phyloP scores from a whole-genome alignment of 805 yeast species.

The Yarrowia divulgata region DNA sequence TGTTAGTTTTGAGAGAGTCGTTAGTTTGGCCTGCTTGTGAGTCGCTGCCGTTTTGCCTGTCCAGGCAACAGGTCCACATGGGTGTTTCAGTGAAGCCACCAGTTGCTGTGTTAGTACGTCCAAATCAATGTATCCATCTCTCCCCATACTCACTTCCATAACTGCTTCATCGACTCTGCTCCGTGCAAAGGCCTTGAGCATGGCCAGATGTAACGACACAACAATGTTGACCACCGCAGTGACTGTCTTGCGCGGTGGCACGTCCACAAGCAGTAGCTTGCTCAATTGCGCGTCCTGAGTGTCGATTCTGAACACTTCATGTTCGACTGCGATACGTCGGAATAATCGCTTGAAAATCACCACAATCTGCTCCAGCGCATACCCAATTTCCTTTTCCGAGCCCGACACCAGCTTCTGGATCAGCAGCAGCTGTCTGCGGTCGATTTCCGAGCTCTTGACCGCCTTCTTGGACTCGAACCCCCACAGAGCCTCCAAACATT shows the following conservation, averaged over 20 bases:
- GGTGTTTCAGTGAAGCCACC: slow-evolving; percentile 28
- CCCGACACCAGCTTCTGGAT: slow-evolving; percentile 25
- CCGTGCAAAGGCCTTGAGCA: slow-evolving; percentile 25
- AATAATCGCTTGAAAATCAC: slow-evolving; percentile 28
- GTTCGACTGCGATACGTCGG: slow-evolving; percentile 17
- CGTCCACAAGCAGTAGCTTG: slow-evolving; percentile 23
- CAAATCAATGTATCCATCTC: background rate
- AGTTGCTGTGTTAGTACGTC: slow-evolving; percentile 25
- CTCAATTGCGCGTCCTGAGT: slow-evolving; percentile 4
- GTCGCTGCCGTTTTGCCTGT: slow-evolving; percentile 4
- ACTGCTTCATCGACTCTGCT: background rate
- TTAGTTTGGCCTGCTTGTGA: slow-evolving; percentile 29
- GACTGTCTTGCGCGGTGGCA: slow-evolving; percentile 18
- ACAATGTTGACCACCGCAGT: slow-evolving; percentile 28
- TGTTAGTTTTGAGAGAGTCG: slow-evolving; percentile 24
- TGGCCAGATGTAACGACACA: slow-evolving; percentile 25
- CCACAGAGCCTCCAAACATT: slow-evolving; percentile 29
- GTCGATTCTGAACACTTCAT: slow-evolving; percentile 10
- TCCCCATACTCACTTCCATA: slow-evolving; percentile 19
- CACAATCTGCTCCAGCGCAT: slow-evolving; percentile 26
- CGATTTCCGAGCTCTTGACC: slow-evolving; percentile 31
- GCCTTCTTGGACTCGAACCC: slow-evolving; percentile 18
- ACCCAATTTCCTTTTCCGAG: slow-evolving; percentile 23
- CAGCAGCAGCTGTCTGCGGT: slow-evolving; percentile 19
- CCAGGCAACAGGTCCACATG: slow-evolving; percentile 29